These are phyloP conservation scores for Curvularia verruculosa DNA, from an alignment of 2,329 filamentous ascomycete genomes.

Conservation along the genomic window DNA sequence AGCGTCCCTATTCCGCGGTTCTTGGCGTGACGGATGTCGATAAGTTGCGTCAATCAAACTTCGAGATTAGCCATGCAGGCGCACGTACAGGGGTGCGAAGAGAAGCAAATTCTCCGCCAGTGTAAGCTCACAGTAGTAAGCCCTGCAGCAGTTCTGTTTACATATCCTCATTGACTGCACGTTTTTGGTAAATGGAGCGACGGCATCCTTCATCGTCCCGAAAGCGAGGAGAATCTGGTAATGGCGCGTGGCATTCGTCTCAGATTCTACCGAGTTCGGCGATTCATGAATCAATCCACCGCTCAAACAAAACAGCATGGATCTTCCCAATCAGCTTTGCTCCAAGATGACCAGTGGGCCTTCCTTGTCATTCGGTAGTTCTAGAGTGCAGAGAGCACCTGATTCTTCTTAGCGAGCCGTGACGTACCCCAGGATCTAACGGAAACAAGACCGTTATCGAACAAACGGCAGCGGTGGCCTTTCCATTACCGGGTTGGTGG, in stretches of 20 bases:
- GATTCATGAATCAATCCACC: constrained; percentile 9
- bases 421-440: constrained; percentile 33
- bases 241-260: constrained; percentile 6
- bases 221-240: constrained; percentile 1
- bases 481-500: constrained; percentile 20
- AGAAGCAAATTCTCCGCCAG: constrained; percentile 16
- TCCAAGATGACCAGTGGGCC: constrained; percentile 6
- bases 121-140: not conserved
- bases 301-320: constrained; percentile 2
- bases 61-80: constrained; percentile 1
- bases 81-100: not conserved
- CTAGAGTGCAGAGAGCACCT: constrained; percentile 13
- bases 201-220: not conserved
- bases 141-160: not conserved
- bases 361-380: constrained; percentile 4
- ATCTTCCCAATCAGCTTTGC: not conserved
- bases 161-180: not conserved
- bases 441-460: constrained; percentile 22
- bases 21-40: constrained; percentile 1
- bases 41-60: constrained; percentile 9
- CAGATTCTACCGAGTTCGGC: constrained; percentile 2
- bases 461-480: constrained; percentile 23
- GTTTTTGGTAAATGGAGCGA: not conserved
- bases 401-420: constrained; percentile 24
- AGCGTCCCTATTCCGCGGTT: constrained; percentile 1